Base-by-base conservation (phyloP, 2,329 filamentous ascomycete species). In the Sporothrix sp. region DNA sequence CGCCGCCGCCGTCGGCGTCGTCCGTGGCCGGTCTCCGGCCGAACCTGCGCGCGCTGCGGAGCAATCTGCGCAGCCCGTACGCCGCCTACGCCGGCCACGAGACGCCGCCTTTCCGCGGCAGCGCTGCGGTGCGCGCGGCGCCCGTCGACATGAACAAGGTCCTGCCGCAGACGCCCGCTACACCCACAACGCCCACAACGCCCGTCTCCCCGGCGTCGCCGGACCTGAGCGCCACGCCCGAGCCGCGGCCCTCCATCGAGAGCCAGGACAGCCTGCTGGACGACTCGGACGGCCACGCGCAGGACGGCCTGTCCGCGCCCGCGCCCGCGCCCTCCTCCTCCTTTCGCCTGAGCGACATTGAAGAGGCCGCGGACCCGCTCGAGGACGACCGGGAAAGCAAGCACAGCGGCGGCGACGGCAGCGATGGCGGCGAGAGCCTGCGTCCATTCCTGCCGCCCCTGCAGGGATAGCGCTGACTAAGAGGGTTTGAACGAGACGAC, bases 81-180 rank as follows among this genome's bases (percentile, higher is more conserved):
- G 32, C 48, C 4, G 9, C 37, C 36, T 44, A 52, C 23, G n/a
- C n/a, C n/a, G n/a, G n/a, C n/a, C n/a, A n/a, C n/a, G n/a, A n/a
- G n/a, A n/a, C n/a, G n/a, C n/a, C n/a, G n/a, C n/a, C n/a, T n/a
- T n/a, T n/a, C n/a, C n/a, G n/a, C n/a, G n/a, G n/a, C n/a, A n/a
- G n/a, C n/a, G n/a, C 11, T 11, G 13, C 37, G 20, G 21, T 35
- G 10, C 32, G 35, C 6, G 13, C 30, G 36, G 3, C 21, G 7
- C 11, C 53, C 7, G 20, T 42, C 5, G 57, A 60, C 46, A 55
- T 45, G 6, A 60, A 67, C 40, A 67, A 67, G 53, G 53, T 60
- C 11, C 56, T 67, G 6, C 65, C 65, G 7, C 43, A 63, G 27
- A 66, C 63, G 16, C 65, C 63, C 6, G 60, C 60, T n/a, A 50